Percentiles rank a stretch among this genome's conserved stretches.
phyloP scores from a whole-genome alignment of 1,139 yeast genomes.

The Hansenula anomala region DNA sequence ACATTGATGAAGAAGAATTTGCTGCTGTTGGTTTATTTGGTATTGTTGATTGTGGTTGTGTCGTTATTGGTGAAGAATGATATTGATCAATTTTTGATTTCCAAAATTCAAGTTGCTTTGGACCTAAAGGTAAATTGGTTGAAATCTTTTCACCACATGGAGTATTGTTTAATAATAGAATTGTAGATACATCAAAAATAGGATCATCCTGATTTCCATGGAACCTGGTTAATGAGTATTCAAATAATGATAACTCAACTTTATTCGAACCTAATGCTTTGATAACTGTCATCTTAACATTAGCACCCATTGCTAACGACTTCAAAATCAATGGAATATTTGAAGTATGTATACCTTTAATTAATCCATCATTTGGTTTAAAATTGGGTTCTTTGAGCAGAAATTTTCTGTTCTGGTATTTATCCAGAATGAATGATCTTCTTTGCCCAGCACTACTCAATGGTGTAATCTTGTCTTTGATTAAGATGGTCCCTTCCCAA shows the following conservation, averaged over 20 bases:
- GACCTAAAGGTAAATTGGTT: slow-evolving; percentile 31
- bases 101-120: slow-evolving; percentile 52
- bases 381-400: slow-evolving; percentile 19
- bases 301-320: slow-evolving; percentile 47
- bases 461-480: slow-evolving; percentile 28
- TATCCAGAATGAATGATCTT: slow-evolving; percentile 42
- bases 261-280: slow-evolving; percentile 20
- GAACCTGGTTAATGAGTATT: slow-evolving; percentile 54
- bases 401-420: slow-evolving; percentile 43
- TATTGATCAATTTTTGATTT: slow-evolving; percentile 7
- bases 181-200: slow-evolving; percentile 69
- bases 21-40: too few relatives aligned
- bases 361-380: slow-evolving; percentile 24
- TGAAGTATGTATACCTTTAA: slow-evolving; percentile 47
- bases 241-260: slow-evolving; percentile 43
- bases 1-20: neutral
- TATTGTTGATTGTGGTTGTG: neutral
- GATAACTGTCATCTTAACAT: slow-evolving; percentile 35
- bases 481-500: slow-evolving; percentile 45
- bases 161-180: slow-evolving; percentile 52
- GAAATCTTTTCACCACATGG: slow-evolving; percentile 28
- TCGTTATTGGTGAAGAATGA: neutral
- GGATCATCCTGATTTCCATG: slow-evolving; percentile 25
- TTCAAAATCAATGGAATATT: slow-evolving; percentile 42
- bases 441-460: slow-evolving; percentile 30